Percentiles rank a stretch among this genome's conserved stretches.
These are phyloP conservation scores for Tricholoma sp. DNA, from an alignment of 768 basidiomycete genomes.

Conservation along the genomic window DNA sequence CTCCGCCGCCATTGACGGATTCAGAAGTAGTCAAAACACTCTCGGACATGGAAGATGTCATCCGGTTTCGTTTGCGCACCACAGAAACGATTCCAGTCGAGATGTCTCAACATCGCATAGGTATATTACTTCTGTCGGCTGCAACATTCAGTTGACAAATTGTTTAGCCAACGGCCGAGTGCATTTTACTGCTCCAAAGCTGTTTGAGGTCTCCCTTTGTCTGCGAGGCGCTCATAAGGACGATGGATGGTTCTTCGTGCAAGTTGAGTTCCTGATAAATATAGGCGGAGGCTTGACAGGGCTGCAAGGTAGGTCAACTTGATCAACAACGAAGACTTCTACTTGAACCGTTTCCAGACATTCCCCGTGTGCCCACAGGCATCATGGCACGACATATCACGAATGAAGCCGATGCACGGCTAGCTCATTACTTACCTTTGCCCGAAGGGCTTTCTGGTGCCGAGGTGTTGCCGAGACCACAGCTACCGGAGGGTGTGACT, in stretches of 20 bases:
- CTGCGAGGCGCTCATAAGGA: slow-evolving; percentile 62
- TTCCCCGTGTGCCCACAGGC: slow-evolving; percentile 64
- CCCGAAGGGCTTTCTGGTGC: slow-evolving; percentile 36
- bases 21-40: slow-evolving; percentile 61
- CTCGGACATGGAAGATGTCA: slow-evolving; percentile 66
- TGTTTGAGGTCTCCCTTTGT: slow-evolving; percentile 73
- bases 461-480: slow-evolving; percentile 39
- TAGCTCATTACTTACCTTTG: slow-evolving; percentile 57
- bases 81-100: slow-evolving; percentile 78
- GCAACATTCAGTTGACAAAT: background rate
- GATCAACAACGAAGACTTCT: background rate
- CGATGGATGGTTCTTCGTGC: slow-evolving; percentile 85
- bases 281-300: slow-evolving; percentile 72
- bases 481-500: slow-evolving; percentile 55
- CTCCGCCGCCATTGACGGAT: slow-evolving; percentile 62
- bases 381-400: slow-evolving; percentile 61
- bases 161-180: slow-evolving; percentile 69
- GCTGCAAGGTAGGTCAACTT: slow-evolving; percentile 47
- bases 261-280: slow-evolving; percentile 68
- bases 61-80: slow-evolving; percentile 76
- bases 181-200: slow-evolving; percentile 64
- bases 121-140: slow-evolving; percentile 25
- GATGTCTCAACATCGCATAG: slow-evolving; percentile 68
- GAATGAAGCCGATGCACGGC: slow-evolving; percentile 66
- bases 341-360: slow-evolving; percentile 40